Base-by-base conservation (phyloP, 2,329 filamentous ascomycete species). In the Fusarium nurragi region DNA sequence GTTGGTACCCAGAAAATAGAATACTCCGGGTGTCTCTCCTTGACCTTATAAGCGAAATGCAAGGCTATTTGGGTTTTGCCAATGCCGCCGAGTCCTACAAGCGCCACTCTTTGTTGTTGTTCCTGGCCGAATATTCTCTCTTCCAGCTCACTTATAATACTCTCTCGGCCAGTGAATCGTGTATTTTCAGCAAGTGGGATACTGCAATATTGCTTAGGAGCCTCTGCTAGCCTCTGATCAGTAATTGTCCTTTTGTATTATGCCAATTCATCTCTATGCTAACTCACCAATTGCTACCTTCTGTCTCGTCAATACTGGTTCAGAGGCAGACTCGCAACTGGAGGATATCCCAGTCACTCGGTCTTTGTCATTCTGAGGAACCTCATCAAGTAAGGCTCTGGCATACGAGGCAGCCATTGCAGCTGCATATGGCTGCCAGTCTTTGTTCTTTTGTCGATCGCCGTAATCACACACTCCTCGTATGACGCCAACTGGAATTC, bases 1-100 rank as follows among this genome's bases (percentile, higher is more conserved):
- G 72, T 73, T 2, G 75, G 72, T 6, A 81, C 73, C 79, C 78
- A 82, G 63, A 81, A 78, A n/a, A 82, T 60, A 1, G 74, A 78
- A 57, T 72, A 77, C n/a, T 75, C 60, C 0, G 68, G 68, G 32
- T 71, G 43, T 8, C 51, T 45, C 1, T 74, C 47, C 4, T 55
- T 69, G 4, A 76, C 12, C 2, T 66, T 69, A 54, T 71, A 77
- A 18, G 71, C 73, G 13, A 70, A 70, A 44, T 80, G 74, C 7
- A 79, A 65, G 1, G 76, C 77, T 14, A 80, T 71, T 49, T 80
- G 76, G 2, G 77, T 79, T 67, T 80, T 80, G 1, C 77, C 75
- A 3, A 78, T 64, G 0, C 77, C 77, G 3, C 76, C 75, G 1
- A 77, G 70, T 4, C 76, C 77, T 3, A 48, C 28, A 2, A 54